phyloP scores from a whole-genome alignment of 179 eudicot species.

The Carnegiea gigantea region DNA sequence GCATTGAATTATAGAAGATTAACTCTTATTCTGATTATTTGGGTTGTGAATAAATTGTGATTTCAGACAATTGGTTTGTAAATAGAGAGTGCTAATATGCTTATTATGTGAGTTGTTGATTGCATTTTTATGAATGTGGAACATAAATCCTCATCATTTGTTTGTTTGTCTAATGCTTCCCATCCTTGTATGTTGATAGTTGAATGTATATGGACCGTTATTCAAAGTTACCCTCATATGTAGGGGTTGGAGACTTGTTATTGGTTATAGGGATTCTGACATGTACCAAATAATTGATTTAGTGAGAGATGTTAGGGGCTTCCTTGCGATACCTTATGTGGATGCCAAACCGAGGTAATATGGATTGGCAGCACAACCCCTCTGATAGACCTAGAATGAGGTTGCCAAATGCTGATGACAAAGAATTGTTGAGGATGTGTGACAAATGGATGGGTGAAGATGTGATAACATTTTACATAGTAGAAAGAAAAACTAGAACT shows the following conservation, averaged over 20 bases:
- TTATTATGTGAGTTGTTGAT: no score
- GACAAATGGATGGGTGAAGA: neutral
- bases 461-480: neutral
- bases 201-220: neutral
- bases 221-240: neutral
- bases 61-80: no score
- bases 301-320: neutral
- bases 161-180: no score
- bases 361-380: neutral
- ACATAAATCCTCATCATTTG: no score
- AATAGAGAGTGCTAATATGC: no score
- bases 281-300: neutral
- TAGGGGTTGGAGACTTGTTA: neutral
- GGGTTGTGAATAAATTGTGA: no score
- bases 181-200: no score
- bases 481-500: neutral
- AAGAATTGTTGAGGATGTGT: neutral
- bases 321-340: neutral
- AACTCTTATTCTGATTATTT: no score
- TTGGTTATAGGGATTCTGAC: neutral
- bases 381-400: neutral
- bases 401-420: neutral
- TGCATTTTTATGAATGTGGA: no score
- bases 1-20: no score
- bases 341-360: neutral